Conservation (phyloP, 306 rosid species). For the Vigna radiata region DNA sequence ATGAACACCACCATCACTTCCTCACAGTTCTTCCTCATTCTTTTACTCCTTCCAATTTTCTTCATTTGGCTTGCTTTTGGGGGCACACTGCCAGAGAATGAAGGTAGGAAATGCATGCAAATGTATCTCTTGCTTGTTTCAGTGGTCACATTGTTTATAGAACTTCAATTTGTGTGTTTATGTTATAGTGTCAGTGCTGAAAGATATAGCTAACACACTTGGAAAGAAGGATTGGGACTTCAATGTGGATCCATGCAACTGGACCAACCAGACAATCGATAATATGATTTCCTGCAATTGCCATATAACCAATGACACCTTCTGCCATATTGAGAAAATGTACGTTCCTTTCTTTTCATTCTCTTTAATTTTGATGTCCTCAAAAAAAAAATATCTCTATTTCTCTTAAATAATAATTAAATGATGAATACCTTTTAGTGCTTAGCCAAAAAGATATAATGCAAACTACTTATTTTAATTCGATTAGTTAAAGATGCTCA, state of each 20-base stretch:
- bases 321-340: slow-evolving; percentile 63
- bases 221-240: slow-evolving; percentile 57
- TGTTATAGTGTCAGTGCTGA: slow-evolving; percentile 45
- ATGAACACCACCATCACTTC: slow-evolving; percentile 5
- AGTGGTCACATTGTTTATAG: not conserved
- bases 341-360: slow-evolving; percentile 5
- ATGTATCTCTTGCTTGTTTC: not conserved
- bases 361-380: not conserved
- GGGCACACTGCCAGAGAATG: not conserved
- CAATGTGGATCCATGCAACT: slow-evolving; percentile 53
- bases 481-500: too few relatives aligned
- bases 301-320: slow-evolving; percentile 12
- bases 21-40: slow-evolving; percentile 1
- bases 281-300: slow-evolving; percentile 40
- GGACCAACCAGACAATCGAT: not conserved
- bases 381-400: too few relatives aligned
- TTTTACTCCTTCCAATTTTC: slow-evolving; percentile 27
- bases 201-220: slow-evolving; percentile 49
- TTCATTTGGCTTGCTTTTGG: not conserved
- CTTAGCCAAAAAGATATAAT: too few relatives aligned
- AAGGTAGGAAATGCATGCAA: slow-evolving; percentile 16
- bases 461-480: too few relatives aligned
- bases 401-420: too few relatives aligned
- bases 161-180: not conserved
- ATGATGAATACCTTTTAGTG: too few relatives aligned